A percentile compares a stretch with the other conserved stretches of the same genome.
Evolutionary conservation across 2,329 filamentous ascomycete genomes (phyloP).

Genomic region (Apiospora hydei): DNA sequence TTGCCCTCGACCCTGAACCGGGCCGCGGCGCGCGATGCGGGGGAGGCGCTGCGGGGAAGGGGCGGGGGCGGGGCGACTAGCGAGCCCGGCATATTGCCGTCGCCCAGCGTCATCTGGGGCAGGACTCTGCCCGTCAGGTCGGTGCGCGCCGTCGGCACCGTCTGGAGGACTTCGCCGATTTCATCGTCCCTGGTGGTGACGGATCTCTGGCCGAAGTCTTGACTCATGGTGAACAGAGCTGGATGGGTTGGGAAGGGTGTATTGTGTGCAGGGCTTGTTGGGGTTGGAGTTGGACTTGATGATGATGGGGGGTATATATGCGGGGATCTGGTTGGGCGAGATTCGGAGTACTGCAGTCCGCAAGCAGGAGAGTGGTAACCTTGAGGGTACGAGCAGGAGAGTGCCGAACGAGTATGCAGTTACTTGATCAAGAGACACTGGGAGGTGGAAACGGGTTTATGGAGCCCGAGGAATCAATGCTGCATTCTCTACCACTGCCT

Average conservation of each 20-base stretch:
- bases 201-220: neutral
- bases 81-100: constrained; percentile 25
- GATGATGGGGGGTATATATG: neutral
- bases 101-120: constrained; percentile 27
- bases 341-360: constrained; percentile 1
- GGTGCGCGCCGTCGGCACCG: constrained; percentile 17
- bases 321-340: neutral
- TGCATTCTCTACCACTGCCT: neutral
- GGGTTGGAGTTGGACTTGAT: neutral
- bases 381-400: neutral
- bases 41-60: constrained; percentile 26
- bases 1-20: constrained; percentile 44
- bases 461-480: neutral
- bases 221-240: neutral
- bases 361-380: neutral
- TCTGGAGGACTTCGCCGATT: neutral
- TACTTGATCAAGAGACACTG: neutral
- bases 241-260: too few relatives aligned
- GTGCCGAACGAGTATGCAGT: neutral
- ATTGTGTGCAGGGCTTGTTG: neutral
- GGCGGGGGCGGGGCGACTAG: constrained; percentile 24
- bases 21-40: constrained; percentile 38
- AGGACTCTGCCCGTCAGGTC: constrained; percentile 26
- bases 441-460: neutral
- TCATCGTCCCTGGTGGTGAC: neutral